These are phyloP conservation scores for Glebionis coronaria DNA, from an alignment of 129 eudicot species.

Conservation along the genomic window DNA sequence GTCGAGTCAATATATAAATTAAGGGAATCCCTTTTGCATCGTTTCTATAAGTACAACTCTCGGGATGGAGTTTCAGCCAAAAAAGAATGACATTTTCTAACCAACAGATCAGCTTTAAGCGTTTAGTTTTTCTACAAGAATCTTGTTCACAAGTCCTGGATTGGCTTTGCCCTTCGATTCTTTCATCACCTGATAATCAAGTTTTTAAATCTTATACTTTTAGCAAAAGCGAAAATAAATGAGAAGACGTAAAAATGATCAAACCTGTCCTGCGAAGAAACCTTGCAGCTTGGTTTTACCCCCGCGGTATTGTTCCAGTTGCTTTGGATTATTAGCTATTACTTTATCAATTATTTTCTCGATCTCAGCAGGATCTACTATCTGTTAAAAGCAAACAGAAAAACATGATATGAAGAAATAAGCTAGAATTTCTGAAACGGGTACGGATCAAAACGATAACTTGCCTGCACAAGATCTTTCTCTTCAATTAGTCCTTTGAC, in stretches of 20 bases:
- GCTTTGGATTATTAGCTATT: slow-evolving; percentile 73
- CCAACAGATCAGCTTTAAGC: slow-evolving; percentile 44
- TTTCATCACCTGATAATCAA: slow-evolving; percentile 77
- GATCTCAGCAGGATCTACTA: slow-evolving; percentile 22
- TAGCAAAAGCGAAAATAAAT: not conserved
- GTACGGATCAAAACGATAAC: slow-evolving; percentile 18
- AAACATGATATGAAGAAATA: not conserved
- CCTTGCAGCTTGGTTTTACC: slow-evolving; percentile 94
- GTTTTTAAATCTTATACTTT: not conserved
- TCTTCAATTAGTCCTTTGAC: slow-evolving; percentile 87
- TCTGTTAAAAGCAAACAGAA: slow-evolving; percentile 42
- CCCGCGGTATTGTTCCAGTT: slow-evolving; percentile 81
- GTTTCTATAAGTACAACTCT: slow-evolving; percentile 3
- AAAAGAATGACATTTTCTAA: slow-evolving; percentile 1
- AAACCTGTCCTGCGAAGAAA: slow-evolving; percentile 93
- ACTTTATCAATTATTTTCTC: slow-evolving; percentile 65
- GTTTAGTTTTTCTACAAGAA: slow-evolving; percentile 76
- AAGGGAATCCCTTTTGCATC: not conserved
- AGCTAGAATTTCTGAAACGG: not conserved
- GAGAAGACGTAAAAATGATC: slow-evolving; percentile 1
- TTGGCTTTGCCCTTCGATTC: slow-evolving; percentile 96
- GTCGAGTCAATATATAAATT: not conserved
- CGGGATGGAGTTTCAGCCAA: not conserved
- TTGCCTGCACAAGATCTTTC: slow-evolving; percentile 92
- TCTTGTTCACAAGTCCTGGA: slow-evolving; percentile 86